These are phyloP conservation scores for Skeletonema costatum DNA, from an alignment of 108 stramenopile species.

Conservation along the genomic window DNA sequence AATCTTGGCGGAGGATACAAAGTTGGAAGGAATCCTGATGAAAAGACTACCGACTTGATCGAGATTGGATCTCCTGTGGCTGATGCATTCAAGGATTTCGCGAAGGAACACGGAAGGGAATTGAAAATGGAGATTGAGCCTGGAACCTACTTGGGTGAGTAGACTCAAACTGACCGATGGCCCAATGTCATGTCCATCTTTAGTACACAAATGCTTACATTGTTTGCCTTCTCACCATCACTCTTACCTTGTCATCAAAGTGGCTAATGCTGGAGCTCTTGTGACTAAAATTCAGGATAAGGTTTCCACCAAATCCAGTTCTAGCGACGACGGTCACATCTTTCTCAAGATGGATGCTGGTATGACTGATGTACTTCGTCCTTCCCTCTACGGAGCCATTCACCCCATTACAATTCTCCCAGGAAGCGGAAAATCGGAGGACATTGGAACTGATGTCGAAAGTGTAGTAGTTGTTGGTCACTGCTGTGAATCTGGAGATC, in stretches of 20 bases:
- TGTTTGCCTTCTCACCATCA: not conserved
- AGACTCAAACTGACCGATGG: not conserved
- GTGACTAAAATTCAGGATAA: slow-evolving; percentile 93
- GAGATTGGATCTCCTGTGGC: slow-evolving; percentile 91
- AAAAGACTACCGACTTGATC: slow-evolving; percentile 92
- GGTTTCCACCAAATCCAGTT: slow-evolving; percentile 47
- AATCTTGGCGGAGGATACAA: slow-evolving; percentile 99
- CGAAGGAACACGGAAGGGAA: slow-evolving; percentile 85
- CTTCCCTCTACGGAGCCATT: slow-evolving; percentile 95
- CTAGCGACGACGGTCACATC: slow-evolving; percentile 65
- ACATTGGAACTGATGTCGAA: slow-evolving; percentile 71
- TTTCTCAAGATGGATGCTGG: slow-evolving; percentile 97
- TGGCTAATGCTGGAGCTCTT: slow-evolving; percentile 95
- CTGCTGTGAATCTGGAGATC: slow-evolving; percentile 98
- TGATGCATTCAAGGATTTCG: slow-evolving; percentile 88
- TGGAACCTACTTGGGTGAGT: slow-evolving; percentile 86
- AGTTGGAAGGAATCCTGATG: slow-evolving; percentile 93
- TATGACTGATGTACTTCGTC: slow-evolving; percentile 99
- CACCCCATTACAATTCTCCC: slow-evolving; percentile 95
- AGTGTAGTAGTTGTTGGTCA: slow-evolving; percentile 97
- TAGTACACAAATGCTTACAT: not conserved
- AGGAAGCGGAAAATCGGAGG: slow-evolving; percentile 61
- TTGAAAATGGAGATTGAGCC: slow-evolving; percentile 97
- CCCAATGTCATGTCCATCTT: not conserved
- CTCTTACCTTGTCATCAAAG: slow-evolving; percentile 14